Conservation (phyloP, 768 basidiomycete genomes). For the Tylopilus sp. region DNA sequence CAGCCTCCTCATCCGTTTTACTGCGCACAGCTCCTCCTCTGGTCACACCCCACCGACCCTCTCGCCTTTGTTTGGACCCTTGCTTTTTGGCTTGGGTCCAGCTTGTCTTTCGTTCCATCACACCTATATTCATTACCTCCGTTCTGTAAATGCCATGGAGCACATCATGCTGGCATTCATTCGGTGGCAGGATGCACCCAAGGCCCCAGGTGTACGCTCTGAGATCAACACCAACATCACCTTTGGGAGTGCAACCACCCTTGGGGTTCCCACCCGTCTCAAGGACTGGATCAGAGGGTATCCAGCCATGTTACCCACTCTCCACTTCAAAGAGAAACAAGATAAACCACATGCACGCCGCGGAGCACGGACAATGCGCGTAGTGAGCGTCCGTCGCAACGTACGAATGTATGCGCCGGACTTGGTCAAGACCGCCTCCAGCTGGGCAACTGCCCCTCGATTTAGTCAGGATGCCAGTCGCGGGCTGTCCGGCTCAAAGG, state of each 20-base stretch:
- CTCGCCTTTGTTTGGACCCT: constrained; percentile 84
- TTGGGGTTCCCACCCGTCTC: constrained; percentile 79
- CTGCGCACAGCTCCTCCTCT: constrained; percentile 78
- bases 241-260: constrained; percentile 51
- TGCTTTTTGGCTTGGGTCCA: constrained; percentile 78
- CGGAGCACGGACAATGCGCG: constrained; percentile 73
- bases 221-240: constrained; percentile 32
- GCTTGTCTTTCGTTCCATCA: constrained; percentile 49
- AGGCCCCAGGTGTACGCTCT: constrained; percentile 25
- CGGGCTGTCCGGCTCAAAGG: constrained; percentile 57
- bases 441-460: constrained; percentile 43
- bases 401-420: constrained; percentile 88
- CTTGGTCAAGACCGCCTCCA: constrained; percentile 62
- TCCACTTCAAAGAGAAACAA: constrained; percentile 47
- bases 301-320: constrained; percentile 69
- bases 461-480: constrained; percentile 9
- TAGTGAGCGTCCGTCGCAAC: constrained; percentile 73
- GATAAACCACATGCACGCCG: constrained; percentile 62
- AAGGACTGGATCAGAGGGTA: constrained; percentile 92
- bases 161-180: constrained; percentile 91
- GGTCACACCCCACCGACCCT: constrained; percentile 91
- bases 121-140: constrained; percentile 70
- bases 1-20: constrained; percentile 76
- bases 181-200: constrained; percentile 69
- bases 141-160: constrained; percentile 83